Percentiles rank a stretch among this genome's conserved stretches.
These are phyloP conservation scores for Microsporum canis DNA, from an alignment of 2,329 filamentous ascomycete genomes.

Conservation along the genomic window DNA sequence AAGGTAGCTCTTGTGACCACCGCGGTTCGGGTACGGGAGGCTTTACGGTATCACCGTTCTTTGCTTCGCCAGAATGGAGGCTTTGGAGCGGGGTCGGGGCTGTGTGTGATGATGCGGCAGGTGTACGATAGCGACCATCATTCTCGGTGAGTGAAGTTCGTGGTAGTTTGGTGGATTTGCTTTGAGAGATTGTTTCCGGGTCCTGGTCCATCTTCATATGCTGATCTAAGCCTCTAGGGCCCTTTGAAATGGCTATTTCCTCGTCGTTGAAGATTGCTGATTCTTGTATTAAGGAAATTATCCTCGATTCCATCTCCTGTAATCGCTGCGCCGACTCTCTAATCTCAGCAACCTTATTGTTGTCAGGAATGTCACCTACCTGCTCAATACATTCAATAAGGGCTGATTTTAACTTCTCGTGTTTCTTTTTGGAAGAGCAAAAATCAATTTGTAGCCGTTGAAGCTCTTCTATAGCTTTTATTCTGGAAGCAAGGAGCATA, in stretches of 20 bases:
- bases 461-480: conserved; percentile 29
- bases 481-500: conserved; percentile 26
- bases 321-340: conserved; percentile 24
- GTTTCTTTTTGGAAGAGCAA: conserved; percentile 20
- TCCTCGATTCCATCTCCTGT: conserved; percentile 24
- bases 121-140: not conserved
- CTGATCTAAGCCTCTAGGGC: conserved; percentile 4
- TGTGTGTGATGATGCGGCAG: not conserved
- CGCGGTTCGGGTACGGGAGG: not conserved
- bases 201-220: not conserved
- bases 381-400: conserved; percentile 28
- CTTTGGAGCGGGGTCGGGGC: not conserved
- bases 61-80: not conserved
- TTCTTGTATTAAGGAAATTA: conserved; percentile 25
- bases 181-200: not conserved
- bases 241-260: not conserved
- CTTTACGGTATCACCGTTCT: no score
- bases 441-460: conserved; percentile 22
- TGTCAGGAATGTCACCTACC: conserved; percentile 23
- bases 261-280: conserved; percentile 21
- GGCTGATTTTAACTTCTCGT: conserved; percentile 25
- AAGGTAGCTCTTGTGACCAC: not conserved
- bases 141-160: not conserved
- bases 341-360: conserved; percentile 26
- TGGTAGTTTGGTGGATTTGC: not conserved